Evolutionary conservation across 2,329 filamentous ascomycete genomes (phyloP).

Genomic region (Fusarium torulosum): DNA sequence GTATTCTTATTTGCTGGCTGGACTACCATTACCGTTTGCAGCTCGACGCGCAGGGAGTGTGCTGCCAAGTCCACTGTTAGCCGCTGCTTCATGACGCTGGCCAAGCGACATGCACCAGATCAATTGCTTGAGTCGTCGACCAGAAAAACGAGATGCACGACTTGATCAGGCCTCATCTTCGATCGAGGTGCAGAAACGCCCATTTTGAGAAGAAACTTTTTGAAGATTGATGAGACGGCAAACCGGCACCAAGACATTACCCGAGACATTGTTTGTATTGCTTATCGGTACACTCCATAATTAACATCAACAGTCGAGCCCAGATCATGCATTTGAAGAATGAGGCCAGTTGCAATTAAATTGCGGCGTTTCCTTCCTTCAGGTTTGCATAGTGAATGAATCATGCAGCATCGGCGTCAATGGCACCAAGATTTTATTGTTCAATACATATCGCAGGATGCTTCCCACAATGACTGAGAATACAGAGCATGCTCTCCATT

Average conservation of each 20-base stretch:
- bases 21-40: conserved; percentile 32
- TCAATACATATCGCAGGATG: neutral
- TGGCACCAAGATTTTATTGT: neutral
- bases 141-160: conserved; percentile 5
- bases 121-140: conserved; percentile 6
- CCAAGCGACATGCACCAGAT: conserved; percentile 24
- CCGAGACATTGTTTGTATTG: conserved; percentile 17
- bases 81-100: conserved; percentile 42
- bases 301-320: neutral
- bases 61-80: conserved; percentile 31
- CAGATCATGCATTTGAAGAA: conserved; percentile 3
- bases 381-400: neutral
- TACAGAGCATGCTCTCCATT: neutral
- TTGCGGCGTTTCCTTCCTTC: neutral
- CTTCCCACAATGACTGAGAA: neutral
- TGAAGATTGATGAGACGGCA: conserved; percentile 1
- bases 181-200: conserved; percentile 24
- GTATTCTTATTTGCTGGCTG: conserved; percentile 6
- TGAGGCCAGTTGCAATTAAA: conserved; percentile 17
- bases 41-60: conserved; percentile 13
- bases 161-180: conserved; percentile 27
- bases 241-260: conserved; percentile 16
- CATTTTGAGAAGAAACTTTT: conserved; percentile 3
- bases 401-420: neutral
- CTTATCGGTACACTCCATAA: conserved; percentile 5